Conservation (phyloP, 2,329 filamentous ascomycete genomes). For the Whalleya microplaca region DNA sequence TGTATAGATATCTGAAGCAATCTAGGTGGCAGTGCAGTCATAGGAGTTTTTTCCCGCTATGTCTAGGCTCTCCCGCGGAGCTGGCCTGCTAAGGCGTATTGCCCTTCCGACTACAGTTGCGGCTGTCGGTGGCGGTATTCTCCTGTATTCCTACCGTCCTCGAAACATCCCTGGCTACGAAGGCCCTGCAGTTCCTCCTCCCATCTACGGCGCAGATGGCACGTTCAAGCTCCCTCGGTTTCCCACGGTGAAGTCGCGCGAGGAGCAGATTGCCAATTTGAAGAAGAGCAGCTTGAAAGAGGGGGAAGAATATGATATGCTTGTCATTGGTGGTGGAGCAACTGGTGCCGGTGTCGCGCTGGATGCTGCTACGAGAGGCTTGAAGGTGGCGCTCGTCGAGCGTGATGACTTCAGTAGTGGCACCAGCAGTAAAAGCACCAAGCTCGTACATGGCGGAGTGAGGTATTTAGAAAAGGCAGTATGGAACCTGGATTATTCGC, state of each 20-base stretch:
- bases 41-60: slow-evolving; percentile 22
- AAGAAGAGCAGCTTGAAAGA: slow-evolving; percentile 48
- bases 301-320: slow-evolving; percentile 65
- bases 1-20: slow-evolving; percentile 3
- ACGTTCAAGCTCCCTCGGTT: slow-evolving; percentile 69
- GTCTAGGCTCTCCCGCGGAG: slow-evolving; percentile 37
- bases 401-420: slow-evolving; percentile 75
- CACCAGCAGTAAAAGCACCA: slow-evolving; percentile 76
- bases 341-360: slow-evolving; percentile 73
- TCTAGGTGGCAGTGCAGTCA: slow-evolving; percentile 4
- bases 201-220: slow-evolving; percentile 70
- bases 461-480: slow-evolving; percentile 76
- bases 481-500: slow-evolving; percentile 75
- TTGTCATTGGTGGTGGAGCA: slow-evolving; percentile 72
- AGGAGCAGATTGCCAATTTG: slow-evolving; percentile 67
- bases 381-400: slow-evolving; percentile 74
- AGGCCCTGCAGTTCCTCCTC: slow-evolving; percentile 69
- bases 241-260: slow-evolving; percentile 63
- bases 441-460: slow-evolving; percentile 77
- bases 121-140: slow-evolving; percentile 46
- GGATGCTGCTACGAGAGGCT: slow-evolving; percentile 71
- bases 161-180: slow-evolving; percentile 73
- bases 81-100: slow-evolving; percentile 46
- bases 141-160: slow-evolving; percentile 65
- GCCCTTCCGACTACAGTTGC: slow-evolving; percentile 47